Evolutionary conservation across 2,329 filamentous ascomycete species (phyloP).

Genomic region (Diaporthe sp.): DNA sequence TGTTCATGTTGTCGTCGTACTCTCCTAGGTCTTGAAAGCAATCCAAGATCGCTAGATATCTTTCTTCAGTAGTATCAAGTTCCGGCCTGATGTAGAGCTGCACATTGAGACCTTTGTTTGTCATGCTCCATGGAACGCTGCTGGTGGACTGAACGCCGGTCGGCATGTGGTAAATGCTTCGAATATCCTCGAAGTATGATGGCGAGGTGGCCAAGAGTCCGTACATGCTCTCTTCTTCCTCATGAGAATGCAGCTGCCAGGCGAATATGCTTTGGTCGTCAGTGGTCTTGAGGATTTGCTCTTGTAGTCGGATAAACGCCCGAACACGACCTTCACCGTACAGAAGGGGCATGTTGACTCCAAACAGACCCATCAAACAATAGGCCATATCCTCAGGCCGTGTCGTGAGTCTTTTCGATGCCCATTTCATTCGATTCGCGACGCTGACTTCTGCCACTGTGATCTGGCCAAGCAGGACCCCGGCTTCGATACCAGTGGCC

Average conservation of each 20-base stretch:
- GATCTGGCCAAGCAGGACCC: slow-evolving; percentile 36
- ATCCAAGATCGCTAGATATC: not conserved
- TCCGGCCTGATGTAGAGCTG: not conserved
- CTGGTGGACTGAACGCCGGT: not conserved
- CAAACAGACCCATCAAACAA: slow-evolving; percentile 22
- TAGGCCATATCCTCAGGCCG: slow-evolving; percentile 11
- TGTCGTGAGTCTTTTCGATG: not conserved
- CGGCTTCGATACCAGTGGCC: not conserved
- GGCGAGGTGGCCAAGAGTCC: not conserved
- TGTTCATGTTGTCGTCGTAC: not conserved
- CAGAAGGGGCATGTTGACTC: slow-evolving; percentile 1
- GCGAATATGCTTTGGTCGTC: not conserved
- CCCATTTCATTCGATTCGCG: not conserved
- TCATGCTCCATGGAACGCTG: not conserved
- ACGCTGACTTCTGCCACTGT: slow-evolving; percentile 24
- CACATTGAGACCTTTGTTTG: not conserved
- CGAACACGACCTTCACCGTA: slow-evolving; percentile 17
- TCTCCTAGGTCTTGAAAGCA: not conserved
- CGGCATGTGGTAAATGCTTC: not conserved
- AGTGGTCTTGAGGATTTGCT: not conserved
- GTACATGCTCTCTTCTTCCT: not conserved
- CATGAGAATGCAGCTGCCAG: not conserved
- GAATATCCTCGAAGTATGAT: not conserved
- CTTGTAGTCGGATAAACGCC: slow-evolving; percentile 9
- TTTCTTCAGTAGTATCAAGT: not conserved